Conservation (phyloP, 148 eudicot genomes). For the Cornus suecica region DNA sequence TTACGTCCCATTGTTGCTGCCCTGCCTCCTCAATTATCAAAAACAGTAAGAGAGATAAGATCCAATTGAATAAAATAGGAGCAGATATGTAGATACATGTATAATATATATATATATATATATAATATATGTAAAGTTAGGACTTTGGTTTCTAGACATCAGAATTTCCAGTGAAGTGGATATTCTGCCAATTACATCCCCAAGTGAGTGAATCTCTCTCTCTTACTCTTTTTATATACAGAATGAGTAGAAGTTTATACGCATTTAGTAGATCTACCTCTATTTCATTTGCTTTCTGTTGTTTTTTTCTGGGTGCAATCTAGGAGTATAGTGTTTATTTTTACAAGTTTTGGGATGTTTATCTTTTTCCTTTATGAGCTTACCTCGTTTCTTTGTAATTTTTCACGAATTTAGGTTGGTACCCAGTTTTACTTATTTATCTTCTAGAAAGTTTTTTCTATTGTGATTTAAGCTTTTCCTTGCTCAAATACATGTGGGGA, state of each 20-base stretch:
- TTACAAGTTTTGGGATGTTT: neutral
- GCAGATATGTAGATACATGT: too few species aligned
- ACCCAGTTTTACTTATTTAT: neutral
- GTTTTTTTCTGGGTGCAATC: neutral
- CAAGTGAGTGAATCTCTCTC: neutral
- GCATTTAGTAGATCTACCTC: neutral
- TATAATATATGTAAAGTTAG: neutral
- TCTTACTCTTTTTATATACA: neutral
- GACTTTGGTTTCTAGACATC: neutral
- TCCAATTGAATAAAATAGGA: too few species aligned
- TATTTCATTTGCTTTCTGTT: neutral
- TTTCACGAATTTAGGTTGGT: neutral
- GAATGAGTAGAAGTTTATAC: neutral
- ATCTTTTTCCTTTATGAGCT: neutral
- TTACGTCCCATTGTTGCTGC: too few species aligned
- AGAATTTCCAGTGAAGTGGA: neutral
- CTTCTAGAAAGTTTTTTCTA: neutral
- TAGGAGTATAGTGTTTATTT: neutral
- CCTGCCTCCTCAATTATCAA: too few species aligned
- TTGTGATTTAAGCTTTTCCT: neutral
- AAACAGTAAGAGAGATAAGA: too few species aligned
- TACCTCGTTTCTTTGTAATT: neutral
- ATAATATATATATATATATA: too few species aligned
- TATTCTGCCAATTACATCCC: neutral
- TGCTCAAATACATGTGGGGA: neutral